Conservation (phyloP, 305 asterid species). For the Fraxinus greggii region DNA sequence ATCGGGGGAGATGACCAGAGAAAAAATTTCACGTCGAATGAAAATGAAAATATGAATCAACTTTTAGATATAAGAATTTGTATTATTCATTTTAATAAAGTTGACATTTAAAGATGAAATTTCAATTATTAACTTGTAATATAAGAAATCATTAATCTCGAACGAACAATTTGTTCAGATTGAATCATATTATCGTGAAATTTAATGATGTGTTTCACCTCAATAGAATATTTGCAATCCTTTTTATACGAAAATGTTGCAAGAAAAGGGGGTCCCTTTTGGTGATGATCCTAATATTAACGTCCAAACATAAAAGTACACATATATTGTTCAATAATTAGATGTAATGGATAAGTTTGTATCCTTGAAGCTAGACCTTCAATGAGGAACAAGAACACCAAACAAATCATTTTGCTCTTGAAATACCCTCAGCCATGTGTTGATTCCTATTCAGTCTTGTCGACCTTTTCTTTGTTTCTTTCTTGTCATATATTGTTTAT, state of each 20-base stretch:
- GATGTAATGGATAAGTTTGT: conserved; percentile 8
- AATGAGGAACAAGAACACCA: neutral
- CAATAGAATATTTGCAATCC: neutral
- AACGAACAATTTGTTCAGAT: too few species aligned
- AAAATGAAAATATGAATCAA: too few species aligned
- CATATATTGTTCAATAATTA: neutral
- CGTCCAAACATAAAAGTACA: neutral
- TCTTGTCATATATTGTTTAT: neutral
- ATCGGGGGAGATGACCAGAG: too few species aligned
- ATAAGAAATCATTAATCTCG: neutral
- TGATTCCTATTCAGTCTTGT: neutral
- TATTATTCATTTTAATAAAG: too few species aligned
- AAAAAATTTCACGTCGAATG: too few species aligned
- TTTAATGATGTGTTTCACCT: neutral
- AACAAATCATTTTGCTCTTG: neutral
- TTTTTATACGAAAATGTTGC: neutral
- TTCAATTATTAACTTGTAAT: too few species aligned
- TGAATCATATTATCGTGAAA: neutral
- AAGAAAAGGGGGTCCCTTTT: neutral
- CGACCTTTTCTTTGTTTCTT: neutral
- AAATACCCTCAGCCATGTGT: neutral
- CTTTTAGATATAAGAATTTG: neutral
- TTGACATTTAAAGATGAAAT: neutral
- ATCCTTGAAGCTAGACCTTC: conserved; percentile 1
- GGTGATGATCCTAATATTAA: neutral